Evolutionary conservation across 2,329 filamentous ascomycete species (phyloP), one percentile per base, ranked within the genome.

Genomic region (Arthroderma sp.): DNA sequence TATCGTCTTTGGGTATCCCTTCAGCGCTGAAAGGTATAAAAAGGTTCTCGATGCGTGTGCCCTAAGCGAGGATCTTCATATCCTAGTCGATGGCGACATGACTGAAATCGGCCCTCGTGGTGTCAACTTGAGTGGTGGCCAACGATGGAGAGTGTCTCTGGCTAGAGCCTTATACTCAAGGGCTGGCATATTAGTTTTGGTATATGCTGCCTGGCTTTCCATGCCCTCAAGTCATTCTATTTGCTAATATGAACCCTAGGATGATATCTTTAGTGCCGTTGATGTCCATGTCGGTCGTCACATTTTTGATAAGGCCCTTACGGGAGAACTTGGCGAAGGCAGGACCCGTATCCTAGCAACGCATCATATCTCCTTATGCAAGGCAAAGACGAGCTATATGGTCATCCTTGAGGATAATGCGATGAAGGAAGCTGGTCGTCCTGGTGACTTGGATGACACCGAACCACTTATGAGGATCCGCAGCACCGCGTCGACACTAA

Each of bases 291-390:
- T 83, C 0, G 83, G 82, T 0, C 81, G 85, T 59, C 73, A 66
- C 5, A 80, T 86, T 47, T 80, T 84, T 2, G 72, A 74, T 4
- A 80, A 78, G 61, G 79, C 81, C 60, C 72, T 86, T 11, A 70
- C 70, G 1, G 82, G 82, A 1, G 74, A 75, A 1, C 66, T 86
- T 33, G 68, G 82, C 57, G 67, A 79, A 59, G 76, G 70, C 8
- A 74, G 82, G 19, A 81, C 75, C 0, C 71, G 79, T 0, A 73
- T 86, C 25, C 71, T 86, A 15, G 82, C 82, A 17, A 86, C 83
- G 0, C 83, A 86, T 71, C 79, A 83, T 1, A 80, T 77, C 0
- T 85, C 91, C 60, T 74, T 95, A 8, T 87, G 89, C 59, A n/a
- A 51, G 43, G 28, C 41, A 1, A 47, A 56, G 9, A 43, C 54